Evolutionary conservation across 2,329 filamentous ascomycete genomes (phyloP).

Genomic region (Phyllosticta citriasiana): DNA sequence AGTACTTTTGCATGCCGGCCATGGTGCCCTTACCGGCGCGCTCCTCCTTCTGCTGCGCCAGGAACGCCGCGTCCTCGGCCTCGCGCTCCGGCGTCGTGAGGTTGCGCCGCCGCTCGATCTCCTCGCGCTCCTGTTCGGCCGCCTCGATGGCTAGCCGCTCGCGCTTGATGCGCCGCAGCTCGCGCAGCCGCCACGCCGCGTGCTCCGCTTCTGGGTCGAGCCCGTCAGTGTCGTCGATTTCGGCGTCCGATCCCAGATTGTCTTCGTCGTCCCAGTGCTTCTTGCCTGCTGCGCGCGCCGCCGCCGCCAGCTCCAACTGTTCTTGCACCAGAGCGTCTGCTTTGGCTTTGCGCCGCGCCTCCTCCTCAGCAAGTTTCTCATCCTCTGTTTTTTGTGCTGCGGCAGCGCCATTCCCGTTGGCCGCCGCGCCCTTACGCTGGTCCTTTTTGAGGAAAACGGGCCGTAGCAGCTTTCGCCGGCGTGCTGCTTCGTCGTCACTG

Average conservation of each 20-base stretch:
- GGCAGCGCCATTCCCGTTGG: constrained; percentile 13
- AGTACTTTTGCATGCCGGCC: constrained; percentile 89
- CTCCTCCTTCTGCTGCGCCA: constrained; percentile 71
- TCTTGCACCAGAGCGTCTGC: constrained; percentile 77
- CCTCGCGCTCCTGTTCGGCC: constrained; percentile 74
- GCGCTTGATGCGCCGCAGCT: constrained; percentile 79
- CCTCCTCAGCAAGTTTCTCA: constrained; percentile 37
- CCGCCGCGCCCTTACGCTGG: constrained; percentile 37
- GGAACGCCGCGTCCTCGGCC: constrained; percentile 69
- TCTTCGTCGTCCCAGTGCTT: constrained; percentile 75
- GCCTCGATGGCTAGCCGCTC: constrained; percentile 76
- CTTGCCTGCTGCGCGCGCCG: constrained; percentile 63
- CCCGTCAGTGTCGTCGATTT: constrained; percentile 82
- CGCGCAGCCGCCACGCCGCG: constrained; percentile 87
- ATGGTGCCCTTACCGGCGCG: constrained; percentile 66
- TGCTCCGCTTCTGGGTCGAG: constrained; percentile 79
- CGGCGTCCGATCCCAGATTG: constrained; percentile 56
- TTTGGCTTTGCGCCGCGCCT: constrained; percentile 55
- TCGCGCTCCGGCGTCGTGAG: constrained; percentile 78
- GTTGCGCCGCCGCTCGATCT: constrained; percentile 79
- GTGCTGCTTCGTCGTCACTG: constrained; percentile 49
- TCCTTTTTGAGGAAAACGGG: constrained; percentile 59
- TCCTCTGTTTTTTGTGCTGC: constrained; percentile 25
- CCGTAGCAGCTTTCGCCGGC: constrained; percentile 44
- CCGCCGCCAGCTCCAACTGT: constrained; percentile 69